Percentiles rank a stretch among this genome's conserved stretches.
Evolutionary conservation across 306 rosid genomes (phyloP).

Genomic region (Vigna unguiculata): DNA sequence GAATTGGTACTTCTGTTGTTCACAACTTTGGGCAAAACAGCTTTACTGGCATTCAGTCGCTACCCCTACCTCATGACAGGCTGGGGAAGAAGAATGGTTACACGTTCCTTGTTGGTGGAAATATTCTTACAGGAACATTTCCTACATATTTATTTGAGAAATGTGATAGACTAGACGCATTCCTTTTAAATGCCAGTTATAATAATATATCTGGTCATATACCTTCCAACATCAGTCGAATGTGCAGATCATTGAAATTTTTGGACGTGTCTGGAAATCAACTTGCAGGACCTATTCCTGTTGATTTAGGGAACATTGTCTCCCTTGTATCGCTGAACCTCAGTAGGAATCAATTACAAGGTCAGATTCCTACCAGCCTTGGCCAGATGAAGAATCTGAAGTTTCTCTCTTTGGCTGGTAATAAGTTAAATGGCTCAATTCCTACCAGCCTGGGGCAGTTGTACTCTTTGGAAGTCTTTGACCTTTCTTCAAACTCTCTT

Average conservation of each 20-base stretch:
- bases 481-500: slow-evolving; percentile 76
- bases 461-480: slow-evolving; percentile 68
- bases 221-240: slow-evolving; percentile 59
- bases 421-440: slow-evolving; percentile 67
- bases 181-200: slow-evolving; percentile 74
- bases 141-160: slow-evolving; percentile 68
- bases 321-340: slow-evolving; percentile 75
- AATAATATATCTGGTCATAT: slow-evolving; percentile 65
- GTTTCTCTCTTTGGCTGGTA: slow-evolving; percentile 75
- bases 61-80: slow-evolving; percentile 68
- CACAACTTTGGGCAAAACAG: slow-evolving; percentile 82
- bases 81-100: slow-evolving; percentile 57
- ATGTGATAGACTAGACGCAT: slow-evolving; percentile 62
- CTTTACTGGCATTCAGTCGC: slow-evolving; percentile 60
- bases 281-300: slow-evolving; percentile 65
- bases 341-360: slow-evolving; percentile 71
- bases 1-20: slow-evolving; percentile 49
- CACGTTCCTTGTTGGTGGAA: slow-evolving; percentile 68
- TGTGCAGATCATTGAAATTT: slow-evolving; percentile 65
- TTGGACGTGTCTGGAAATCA: slow-evolving; percentile 82
- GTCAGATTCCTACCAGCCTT: slow-evolving; percentile 66
- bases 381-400: slow-evolving; percentile 64
- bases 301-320: slow-evolving; percentile 51
- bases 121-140: slow-evolving; percentile 66
- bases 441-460: slow-evolving; percentile 75